Conservation (phyloP, 2,329 filamentous ascomycete species). For the Stachybotrys chlorohalonatus region DNA sequence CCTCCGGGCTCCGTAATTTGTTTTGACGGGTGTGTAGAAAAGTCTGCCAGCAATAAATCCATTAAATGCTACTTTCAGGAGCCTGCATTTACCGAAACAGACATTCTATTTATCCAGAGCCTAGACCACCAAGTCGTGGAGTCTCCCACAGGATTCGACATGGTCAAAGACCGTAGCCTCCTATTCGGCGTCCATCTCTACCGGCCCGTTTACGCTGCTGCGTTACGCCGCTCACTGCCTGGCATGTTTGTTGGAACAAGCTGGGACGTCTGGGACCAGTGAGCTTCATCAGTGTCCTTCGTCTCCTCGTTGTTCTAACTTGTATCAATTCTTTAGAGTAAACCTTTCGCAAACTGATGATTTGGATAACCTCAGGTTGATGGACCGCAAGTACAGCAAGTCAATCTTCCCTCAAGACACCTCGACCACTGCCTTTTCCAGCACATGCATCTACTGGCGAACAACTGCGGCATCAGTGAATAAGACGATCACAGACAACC, state of each 20-base stretch:
- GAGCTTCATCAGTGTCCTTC: slow-evolving; percentile 10
- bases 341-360: slow-evolving; percentile 5
- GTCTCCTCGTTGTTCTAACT: not conserved
- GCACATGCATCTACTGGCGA: slow-evolving; percentile 17
- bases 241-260: slow-evolving; percentile 49
- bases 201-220: slow-evolving; percentile 39
- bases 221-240: slow-evolving; percentile 37
- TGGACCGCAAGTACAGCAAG: slow-evolving; percentile 10
- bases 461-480: not conserved
- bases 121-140: slow-evolving; percentile 45
- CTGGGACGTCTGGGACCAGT: slow-evolving; percentile 42
- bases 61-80: slow-evolving; percentile 46
- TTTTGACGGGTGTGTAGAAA: slow-evolving; percentile 7
- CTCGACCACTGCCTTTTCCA: slow-evolving; percentile 11
- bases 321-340: not conserved
- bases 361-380: slow-evolving; percentile 11
- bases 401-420: slow-evolving; percentile 12
- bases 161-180: slow-evolving; percentile 38
- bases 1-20: not conserved
- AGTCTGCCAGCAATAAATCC: slow-evolving; percentile 2
- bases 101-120: slow-evolving; percentile 41
- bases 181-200: slow-evolving; percentile 57
- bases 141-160: slow-evolving; percentile 41
- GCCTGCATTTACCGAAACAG: slow-evolving; percentile 38
- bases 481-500: not conserved